These are phyloP conservation scores for Silene latifolia DNA, from an alignment of 148 eudicot genomes.

Conservation along the genomic window DNA sequence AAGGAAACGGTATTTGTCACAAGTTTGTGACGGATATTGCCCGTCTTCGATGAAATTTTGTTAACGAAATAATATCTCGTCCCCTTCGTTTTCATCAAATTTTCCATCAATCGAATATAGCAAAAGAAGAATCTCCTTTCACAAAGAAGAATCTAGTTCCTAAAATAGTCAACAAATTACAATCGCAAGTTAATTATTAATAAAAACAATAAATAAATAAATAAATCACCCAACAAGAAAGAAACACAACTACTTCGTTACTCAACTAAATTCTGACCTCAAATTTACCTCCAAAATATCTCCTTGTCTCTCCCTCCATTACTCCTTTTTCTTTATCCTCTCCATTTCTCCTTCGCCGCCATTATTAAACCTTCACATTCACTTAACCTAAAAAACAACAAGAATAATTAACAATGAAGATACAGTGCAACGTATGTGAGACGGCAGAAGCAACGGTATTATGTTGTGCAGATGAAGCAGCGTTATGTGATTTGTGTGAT, in stretches of 20 bases:
- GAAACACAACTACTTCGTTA: not conserved
- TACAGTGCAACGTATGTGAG: slow-evolving; percentile 93
- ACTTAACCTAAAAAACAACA: not conserved
- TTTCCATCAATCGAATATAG: too few species aligned
- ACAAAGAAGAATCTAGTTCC: too few species aligned
- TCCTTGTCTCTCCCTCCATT: not conserved
- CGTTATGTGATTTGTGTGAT: slow-evolving; percentile 46
- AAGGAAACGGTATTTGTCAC: too few species aligned
- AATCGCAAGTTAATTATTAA: too few species aligned
- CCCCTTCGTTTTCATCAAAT: too few species aligned
- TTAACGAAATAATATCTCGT: too few species aligned
- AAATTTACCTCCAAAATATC: slow-evolving; percentile 2
- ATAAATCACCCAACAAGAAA: not conserved
- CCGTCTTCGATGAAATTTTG: too few species aligned
- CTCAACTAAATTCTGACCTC: not conserved
- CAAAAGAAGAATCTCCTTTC: too few species aligned
- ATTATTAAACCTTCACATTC: not conserved
- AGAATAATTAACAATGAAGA: slow-evolving; percentile 51
- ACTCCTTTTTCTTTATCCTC: too few species aligned
- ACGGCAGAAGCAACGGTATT: slow-evolving; percentile 73
- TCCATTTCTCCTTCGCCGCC: not conserved
- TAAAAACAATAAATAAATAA: too few species aligned
- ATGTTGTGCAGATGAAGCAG: slow-evolving; percentile 53
- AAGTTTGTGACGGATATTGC: too few species aligned
- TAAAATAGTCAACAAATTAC: not conserved